phyloP scores from a whole-genome alignment of 1,284 basidiomycete genomes.

The Apiotrichum siamense region DNA sequence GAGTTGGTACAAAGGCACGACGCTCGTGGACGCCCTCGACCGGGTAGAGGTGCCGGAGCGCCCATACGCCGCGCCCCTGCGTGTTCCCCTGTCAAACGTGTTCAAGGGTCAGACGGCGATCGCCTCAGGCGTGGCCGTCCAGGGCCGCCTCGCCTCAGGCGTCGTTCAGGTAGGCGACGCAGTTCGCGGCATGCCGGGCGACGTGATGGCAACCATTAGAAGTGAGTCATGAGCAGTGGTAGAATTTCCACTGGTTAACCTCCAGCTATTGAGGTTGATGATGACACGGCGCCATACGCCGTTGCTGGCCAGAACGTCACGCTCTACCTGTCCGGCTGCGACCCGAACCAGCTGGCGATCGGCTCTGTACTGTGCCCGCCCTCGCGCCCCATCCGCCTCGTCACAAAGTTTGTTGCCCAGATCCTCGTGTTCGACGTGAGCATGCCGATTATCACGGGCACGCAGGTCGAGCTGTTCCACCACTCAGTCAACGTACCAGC shows the following conservation, averaged over 20 bases:
- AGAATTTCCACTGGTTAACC: neutral
- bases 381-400: slow-evolving; percentile 63
- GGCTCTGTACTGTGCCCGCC: slow-evolving; percentile 84
- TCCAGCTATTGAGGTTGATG: slow-evolving; percentile 67
- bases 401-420: slow-evolving; percentile 70
- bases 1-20: slow-evolving; percentile 80
- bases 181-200: slow-evolving; percentile 80
- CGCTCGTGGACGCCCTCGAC: slow-evolving; percentile 78
- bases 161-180: slow-evolving; percentile 88
- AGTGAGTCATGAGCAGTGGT: slow-evolving; percentile 51
- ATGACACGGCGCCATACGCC: slow-evolving; percentile 73
- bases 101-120: slow-evolving; percentile 78
- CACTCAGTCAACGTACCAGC: slow-evolving; percentile 90
- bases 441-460: slow-evolving; percentile 80
- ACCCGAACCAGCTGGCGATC: slow-evolving; percentile 77
- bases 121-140: slow-evolving; percentile 65
- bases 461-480: slow-evolving; percentile 87
- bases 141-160: slow-evolving; percentile 81
- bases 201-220: slow-evolving; percentile 77
- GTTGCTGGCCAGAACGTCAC: slow-evolving; percentile 85
- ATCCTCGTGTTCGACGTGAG: slow-evolving; percentile 91
- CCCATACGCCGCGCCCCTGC: slow-evolving; percentile 68
- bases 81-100: slow-evolving; percentile 89
- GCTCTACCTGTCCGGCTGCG: slow-evolving; percentile 74
- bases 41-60: slow-evolving; percentile 71